Conservation (phyloP, 176 grass and related monocot species). For the Sorghum bicolor region Sorghum_bicolor_NCBIv3 NC_012874.2:2805501-2806000, state of each 20-base stretch:
- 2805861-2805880: background rate
- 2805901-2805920: conserved; percentile 1
- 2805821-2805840: background rate
- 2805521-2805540: background rate
- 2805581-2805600: background rate
- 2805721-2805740: background rate
- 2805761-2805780: conserved; percentile 14
- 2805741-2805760: conserved; percentile 24
- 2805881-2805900: conserved; percentile 16
- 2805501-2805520: background rate
- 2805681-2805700: conserved; percentile 2
- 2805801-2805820: background rate
- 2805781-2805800: conserved; percentile 1
- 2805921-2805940: conserved; percentile 28
- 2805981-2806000: no score
- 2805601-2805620: background rate
- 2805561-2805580: background rate
- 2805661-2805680: background rate
- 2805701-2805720: conserved; percentile 16
- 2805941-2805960: background rate
- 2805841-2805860: background rate
- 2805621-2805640: background rate
- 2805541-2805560: background rate
- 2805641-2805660: conserved; percentile 2
- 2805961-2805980: conserved; percentile 4